A percentile compares a stretch with the other conserved stretches of the same genome.
Conservation (phyloP, 2,329 filamentous ascomycete species). For the Trichoderma harzianum region DNA sequence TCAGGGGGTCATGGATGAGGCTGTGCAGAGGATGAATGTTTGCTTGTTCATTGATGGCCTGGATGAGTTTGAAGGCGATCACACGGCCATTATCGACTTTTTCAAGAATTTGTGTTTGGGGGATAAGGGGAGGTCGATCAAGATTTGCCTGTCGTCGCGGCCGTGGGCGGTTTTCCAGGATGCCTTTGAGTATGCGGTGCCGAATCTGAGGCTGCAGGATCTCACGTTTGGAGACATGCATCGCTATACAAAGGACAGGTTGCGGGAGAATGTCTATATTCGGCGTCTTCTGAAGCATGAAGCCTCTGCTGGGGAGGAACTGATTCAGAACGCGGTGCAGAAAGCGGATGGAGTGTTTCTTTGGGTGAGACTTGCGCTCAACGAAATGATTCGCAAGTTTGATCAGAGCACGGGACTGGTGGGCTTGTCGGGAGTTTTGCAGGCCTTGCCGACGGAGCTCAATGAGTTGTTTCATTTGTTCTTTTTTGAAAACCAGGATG, state of each 20-base stretch:
- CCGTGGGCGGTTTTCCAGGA: slow-evolving; percentile 29
- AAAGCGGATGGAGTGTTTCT: slow-evolving; percentile 34
- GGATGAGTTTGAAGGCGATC: slow-evolving; percentile 33
- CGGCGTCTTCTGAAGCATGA: slow-evolving; percentile 18
- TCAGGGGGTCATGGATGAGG: slow-evolving; percentile 23
- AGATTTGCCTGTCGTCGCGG: slow-evolving; percentile 34
- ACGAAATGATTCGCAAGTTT: slow-evolving; percentile 26
- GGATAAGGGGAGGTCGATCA: slow-evolving; percentile 22
- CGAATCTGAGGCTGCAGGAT: slow-evolving; percentile 27
- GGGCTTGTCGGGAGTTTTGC: slow-evolving; percentile 15
- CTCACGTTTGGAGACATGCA: slow-evolving; percentile 29
- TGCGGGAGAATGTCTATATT: slow-evolving; percentile 21
- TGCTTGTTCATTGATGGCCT: slow-evolving; percentile 34
- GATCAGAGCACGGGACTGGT: background rate
- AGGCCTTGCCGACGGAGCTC: slow-evolving; percentile 26
- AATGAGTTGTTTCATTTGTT: slow-evolving; percentile 31
- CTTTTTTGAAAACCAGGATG: slow-evolving; percentile 29
- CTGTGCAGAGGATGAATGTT: slow-evolving; percentile 23
- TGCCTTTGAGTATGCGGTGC: slow-evolving; percentile 27
- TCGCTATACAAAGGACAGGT: slow-evolving; percentile 25
- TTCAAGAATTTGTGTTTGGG: slow-evolving; percentile 25
- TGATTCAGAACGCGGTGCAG: slow-evolving; percentile 23
- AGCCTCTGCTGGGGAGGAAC: background rate
- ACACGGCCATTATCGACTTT: slow-evolving; percentile 28
- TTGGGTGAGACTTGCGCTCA: slow-evolving; percentile 33